Evolutionary conservation across 176 grass and related monocot species (phyloP).

Genomic region (Zea mays): DNA sequence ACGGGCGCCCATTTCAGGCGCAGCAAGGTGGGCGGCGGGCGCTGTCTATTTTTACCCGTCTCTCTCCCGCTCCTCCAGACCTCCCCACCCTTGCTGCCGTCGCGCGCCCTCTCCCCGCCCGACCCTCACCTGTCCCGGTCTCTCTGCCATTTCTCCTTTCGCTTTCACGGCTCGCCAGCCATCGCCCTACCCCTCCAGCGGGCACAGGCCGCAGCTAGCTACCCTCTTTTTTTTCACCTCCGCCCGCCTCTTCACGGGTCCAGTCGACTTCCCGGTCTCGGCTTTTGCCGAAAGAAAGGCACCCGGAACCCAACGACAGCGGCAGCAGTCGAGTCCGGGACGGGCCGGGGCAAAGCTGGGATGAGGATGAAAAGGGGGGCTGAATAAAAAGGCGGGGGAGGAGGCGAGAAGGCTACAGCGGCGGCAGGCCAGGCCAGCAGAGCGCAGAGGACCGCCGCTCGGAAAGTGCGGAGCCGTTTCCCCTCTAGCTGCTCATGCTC

Average conservation of each 20-base stretch:
- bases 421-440: background rate
- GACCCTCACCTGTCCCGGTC: constrained; percentile 1
- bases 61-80: background rate
- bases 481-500: background rate
- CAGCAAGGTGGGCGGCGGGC: background rate
- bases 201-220: constrained; percentile 11
- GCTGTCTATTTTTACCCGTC: constrained; percentile 53
- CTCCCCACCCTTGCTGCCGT: background rate
- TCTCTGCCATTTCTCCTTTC: constrained; percentile 45
- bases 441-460: constrained; percentile 46
- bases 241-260: background rate
- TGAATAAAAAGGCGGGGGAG: constrained; percentile 24
- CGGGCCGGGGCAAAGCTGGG: constrained; percentile 24
- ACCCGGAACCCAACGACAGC: constrained; percentile 31
- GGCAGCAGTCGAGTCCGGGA: background rate
- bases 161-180: constrained; percentile 52
- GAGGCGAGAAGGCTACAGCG: constrained; percentile 26
- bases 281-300: constrained; percentile 66
- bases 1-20: no score
- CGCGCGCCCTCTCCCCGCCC: background rate
- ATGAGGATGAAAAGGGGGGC: constrained; percentile 23
- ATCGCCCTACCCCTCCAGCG: constrained; percentile 8
- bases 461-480: constrained; percentile 73
- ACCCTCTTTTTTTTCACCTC: background rate
- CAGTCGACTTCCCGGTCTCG: constrained; percentile 5